Percentiles rank a stretch among this genome's conserved stretches.
These are phyloP conservation scores for Amphirosellinia nigrospora DNA, from an alignment of 495 filamentous ascomycete genomes.

Conservation along the genomic window DNA sequence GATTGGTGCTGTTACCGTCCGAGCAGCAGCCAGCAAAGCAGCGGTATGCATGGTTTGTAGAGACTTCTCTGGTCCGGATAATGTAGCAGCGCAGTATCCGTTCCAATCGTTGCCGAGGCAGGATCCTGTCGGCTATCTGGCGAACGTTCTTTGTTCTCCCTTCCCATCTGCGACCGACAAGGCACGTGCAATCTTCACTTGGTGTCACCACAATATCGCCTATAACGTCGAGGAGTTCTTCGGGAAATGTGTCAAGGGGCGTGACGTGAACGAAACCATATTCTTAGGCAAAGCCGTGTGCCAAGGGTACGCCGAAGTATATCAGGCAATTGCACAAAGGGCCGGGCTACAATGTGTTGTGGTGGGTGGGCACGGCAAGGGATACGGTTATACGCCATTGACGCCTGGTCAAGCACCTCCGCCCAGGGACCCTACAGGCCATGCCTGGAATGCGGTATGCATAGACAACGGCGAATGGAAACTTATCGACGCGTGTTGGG, in stretches of 20 bases:
- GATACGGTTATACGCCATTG: slow-evolving; percentile 69
- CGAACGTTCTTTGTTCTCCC: slow-evolving; percentile 74
- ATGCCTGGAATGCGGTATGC: slow-evolving; percentile 93
- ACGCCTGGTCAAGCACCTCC: slow-evolving; percentile 63
- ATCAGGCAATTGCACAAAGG: slow-evolving; percentile 70
- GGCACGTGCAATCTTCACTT: slow-evolving; percentile 89
- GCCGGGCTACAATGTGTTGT: slow-evolving; percentile 76
- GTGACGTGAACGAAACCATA: slow-evolving; percentile 71
- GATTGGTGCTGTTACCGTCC: slow-evolving; percentile 48
- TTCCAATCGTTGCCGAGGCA: slow-evolving; percentile 67
- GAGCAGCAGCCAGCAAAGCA: slow-evolving; percentile 39
- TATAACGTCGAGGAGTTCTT: slow-evolving; percentile 86
- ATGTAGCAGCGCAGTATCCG: slow-evolving; percentile 78
- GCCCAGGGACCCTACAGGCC: slow-evolving; percentile 55
- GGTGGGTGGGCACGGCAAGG: slow-evolving; percentile 84
- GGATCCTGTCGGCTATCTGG: slow-evolving; percentile 71
- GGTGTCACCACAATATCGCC: slow-evolving; percentile 90
- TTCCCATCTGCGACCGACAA: slow-evolving; percentile 87
- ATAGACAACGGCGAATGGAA: slow-evolving; percentile 91
- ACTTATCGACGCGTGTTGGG: slow-evolving; percentile 91
- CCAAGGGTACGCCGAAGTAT: slow-evolving; percentile 88
- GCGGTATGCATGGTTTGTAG: slow-evolving; percentile 75
- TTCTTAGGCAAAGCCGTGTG: slow-evolving; percentile 83
- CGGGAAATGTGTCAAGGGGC: slow-evolving; percentile 64
- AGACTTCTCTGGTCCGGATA: slow-evolving; percentile 84